phyloP scores from a whole-genome alignment of 2,329 filamentous ascomycete genomes.

The Canariomyces notabilis region DNA sequence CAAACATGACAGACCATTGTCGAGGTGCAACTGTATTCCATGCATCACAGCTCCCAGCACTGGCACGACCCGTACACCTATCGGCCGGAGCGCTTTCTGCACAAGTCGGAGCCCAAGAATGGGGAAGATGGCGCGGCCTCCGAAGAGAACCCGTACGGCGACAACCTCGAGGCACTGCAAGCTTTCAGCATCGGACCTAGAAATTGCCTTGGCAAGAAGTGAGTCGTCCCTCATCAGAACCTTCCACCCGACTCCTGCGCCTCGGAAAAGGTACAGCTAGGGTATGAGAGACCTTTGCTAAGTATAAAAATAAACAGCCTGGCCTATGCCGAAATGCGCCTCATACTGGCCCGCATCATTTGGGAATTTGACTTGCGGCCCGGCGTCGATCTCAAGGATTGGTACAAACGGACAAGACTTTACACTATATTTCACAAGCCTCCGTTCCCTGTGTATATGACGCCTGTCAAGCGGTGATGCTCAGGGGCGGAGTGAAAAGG shows the following conservation, averaged over 20 bases:
- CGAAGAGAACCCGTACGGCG: neutral
- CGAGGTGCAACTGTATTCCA: neutral
- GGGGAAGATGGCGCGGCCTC: neutral
- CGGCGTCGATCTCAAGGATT: neutral
- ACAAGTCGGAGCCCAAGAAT: neutral
- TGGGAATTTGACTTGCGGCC: conserved; percentile 4
- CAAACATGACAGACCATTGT: neutral
- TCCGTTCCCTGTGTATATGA: neutral
- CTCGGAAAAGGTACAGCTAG: too few relatives aligned
- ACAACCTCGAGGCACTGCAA: conserved; percentile 1
- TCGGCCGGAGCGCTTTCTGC: neutral
- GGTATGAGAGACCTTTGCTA: neutral
- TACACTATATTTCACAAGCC: neutral
- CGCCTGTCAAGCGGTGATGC: neutral
- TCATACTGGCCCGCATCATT: conserved; percentile 5
- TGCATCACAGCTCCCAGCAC: neutral
- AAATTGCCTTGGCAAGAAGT: conserved; percentile 5
- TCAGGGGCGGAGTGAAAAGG: too few relatives aligned
- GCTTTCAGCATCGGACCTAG: conserved; percentile 5
- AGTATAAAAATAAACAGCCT: conserved; percentile 5
- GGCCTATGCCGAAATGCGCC: conserved; percentile 6
- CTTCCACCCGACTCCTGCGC: too few relatives aligned
- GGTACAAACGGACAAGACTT: neutral
- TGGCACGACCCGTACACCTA: neutral
- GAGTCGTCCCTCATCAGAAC: too few relatives aligned